phyloP scores from a whole-genome alignment of 2,329 filamentous ascomycete species.

The Neurospora sp. region DNA sequence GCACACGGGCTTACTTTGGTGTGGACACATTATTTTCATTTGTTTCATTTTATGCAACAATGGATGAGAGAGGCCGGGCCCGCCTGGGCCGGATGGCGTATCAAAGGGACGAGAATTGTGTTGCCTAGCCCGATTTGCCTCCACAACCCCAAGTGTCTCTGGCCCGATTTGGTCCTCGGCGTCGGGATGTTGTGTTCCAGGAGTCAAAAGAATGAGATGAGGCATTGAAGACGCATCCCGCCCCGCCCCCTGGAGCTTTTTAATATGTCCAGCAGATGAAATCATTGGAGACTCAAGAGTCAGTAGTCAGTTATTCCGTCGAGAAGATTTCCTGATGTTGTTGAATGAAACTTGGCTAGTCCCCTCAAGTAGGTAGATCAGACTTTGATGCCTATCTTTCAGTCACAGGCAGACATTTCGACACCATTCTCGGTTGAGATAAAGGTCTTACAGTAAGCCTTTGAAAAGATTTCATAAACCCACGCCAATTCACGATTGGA shows the following conservation, averaged over 20 bases:
- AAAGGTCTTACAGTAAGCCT: neutral
- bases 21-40: neutral
- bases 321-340: too few species aligned
- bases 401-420: neutral
- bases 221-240: too few species aligned
- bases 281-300: too few species aligned
- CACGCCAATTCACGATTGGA: neutral
- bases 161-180: too few species aligned
- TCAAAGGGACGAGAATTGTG: neutral
- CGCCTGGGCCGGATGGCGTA: neutral
- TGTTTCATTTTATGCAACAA: neutral
- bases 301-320: too few species aligned
- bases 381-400: neutral
- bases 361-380: too few species aligned
- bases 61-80: neutral
- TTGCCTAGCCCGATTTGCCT: neutral
- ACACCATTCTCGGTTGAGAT: neutral
- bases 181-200: too few species aligned
- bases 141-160: neutral
- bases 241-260: too few species aligned
- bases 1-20: neutral
- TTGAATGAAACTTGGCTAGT: too few species aligned
- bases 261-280: too few species aligned
- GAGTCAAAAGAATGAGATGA: too few species aligned
- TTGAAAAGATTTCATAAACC: neutral